Evolutionary conservation across 2,329 filamentous ascomycete genomes (phyloP).

Genomic region (Fusarium sp.): DNA sequence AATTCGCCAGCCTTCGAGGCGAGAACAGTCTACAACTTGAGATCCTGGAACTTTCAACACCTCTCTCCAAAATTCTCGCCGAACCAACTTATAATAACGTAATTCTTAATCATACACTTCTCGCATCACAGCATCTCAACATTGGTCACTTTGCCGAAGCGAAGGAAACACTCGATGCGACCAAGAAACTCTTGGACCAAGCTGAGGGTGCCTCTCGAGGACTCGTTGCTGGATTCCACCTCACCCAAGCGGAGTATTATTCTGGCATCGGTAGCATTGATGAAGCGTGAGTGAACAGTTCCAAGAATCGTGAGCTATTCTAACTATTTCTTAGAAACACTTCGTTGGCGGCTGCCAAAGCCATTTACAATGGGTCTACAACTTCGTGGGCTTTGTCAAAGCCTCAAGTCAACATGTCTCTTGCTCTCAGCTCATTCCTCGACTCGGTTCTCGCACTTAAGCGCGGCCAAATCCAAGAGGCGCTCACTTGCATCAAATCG

Average conservation of each 20-base stretch:
- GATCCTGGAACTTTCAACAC: slow-evolving; percentile 62
- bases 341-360: slow-evolving; percentile 58
- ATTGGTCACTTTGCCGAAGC: slow-evolving; percentile 68
- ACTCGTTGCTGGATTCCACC: slow-evolving; percentile 69
- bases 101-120: slow-evolving; percentile 62
- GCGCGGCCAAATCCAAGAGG: slow-evolving; percentile 70
- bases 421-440: slow-evolving; percentile 63
- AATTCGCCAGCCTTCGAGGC: slow-evolving; percentile 67
- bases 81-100: slow-evolving; percentile 57
- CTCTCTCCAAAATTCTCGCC: slow-evolving; percentile 57
- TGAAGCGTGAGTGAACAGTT: slow-evolving; percentile 64
- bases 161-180: slow-evolving; percentile 68
- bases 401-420: slow-evolving; percentile 51
- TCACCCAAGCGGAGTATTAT: slow-evolving; percentile 82
- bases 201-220: slow-evolving; percentile 58
- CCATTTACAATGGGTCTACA: slow-evolving; percentile 51
- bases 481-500: slow-evolving; percentile 70
- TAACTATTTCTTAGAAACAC: slow-evolving; percentile 45
- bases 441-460: slow-evolving; percentile 77
- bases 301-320: slow-evolving; percentile 1
- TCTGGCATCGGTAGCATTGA: slow-evolving; percentile 76
- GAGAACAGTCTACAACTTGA: slow-evolving; percentile 62
- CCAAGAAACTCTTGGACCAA: slow-evolving; percentile 63
- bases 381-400: slow-evolving; percentile 55
- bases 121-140: slow-evolving; percentile 68